A percentile compares a stretch with the other conserved stretches of the same genome.
These are phyloP conservation scores for Chlorella sp. DNA, from an alignment of 139 green algal species.

Conservation along the genomic window DNA sequence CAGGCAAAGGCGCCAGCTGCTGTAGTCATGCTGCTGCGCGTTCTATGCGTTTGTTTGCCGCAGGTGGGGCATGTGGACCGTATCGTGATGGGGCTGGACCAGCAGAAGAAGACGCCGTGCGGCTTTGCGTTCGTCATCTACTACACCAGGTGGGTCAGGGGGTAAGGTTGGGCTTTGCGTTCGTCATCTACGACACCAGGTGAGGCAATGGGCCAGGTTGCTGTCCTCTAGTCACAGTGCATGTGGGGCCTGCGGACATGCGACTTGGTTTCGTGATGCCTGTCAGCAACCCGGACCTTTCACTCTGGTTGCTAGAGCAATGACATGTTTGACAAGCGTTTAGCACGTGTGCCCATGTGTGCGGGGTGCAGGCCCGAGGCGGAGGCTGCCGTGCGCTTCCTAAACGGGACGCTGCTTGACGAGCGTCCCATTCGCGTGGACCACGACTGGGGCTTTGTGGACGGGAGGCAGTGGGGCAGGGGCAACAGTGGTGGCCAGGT, in stretches of 20 bases:
- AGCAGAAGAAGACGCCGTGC: conserved; percentile 85
- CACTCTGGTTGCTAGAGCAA: too few species aligned
- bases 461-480: conserved; percentile 92
- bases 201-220: too few species aligned
- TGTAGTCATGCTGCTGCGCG: too few species aligned
- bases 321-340: too few species aligned
- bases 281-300: too few species aligned
- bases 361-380: background rate
- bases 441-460: conserved; percentile 98
- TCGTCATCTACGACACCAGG: too few species aligned
- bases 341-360: too few species aligned
- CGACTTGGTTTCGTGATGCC: too few species aligned
- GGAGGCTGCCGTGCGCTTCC: conserved; percentile 16
- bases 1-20: background rate
- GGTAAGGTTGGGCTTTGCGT: too few species aligned
- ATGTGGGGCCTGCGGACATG: background rate
- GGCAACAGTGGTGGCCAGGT: conserved; percentile 86
- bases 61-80: conserved; percentile 68
- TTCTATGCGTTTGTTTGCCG: background rate
- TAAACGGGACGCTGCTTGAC: conserved; percentile 93
- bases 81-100: conserved; percentile 97
- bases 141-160: conserved; percentile 13
- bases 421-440: conserved; percentile 89
- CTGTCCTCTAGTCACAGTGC: background rate
- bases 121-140: conserved; percentile 97